Conservation (phyloP, 1,284 basidiomycete species). For the Trametes hirsuta region DNA sequence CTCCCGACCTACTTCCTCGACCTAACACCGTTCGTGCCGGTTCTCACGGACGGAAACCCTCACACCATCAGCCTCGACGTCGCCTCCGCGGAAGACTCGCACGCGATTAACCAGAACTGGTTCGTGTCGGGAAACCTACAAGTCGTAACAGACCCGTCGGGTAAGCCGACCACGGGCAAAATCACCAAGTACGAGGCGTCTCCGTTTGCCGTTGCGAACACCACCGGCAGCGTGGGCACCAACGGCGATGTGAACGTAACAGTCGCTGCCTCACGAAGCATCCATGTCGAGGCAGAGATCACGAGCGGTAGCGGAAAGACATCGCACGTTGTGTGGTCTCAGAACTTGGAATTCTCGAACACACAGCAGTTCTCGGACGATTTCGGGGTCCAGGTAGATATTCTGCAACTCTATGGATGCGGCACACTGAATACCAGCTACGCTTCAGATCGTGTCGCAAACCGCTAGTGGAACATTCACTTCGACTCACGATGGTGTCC, state of each 20-base stretch:
- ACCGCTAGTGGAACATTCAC: constrained; percentile 54
- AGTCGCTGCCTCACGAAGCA: constrained; percentile 54
- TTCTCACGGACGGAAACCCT: constrained; percentile 67
- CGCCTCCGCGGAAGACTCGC: constrained; percentile 68
- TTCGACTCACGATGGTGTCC: constrained; percentile 64
- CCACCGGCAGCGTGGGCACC: constrained; percentile 44
- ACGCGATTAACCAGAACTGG: constrained; percentile 74
- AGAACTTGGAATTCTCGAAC: constrained; percentile 57
- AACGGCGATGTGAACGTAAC: constrained; percentile 56
- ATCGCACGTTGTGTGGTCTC: constrained; percentile 57
- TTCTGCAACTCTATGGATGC: not conserved
- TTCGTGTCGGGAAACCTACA: constrained; percentile 75
- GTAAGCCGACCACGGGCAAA: constrained; percentile 64
- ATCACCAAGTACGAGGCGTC: constrained; percentile 61
- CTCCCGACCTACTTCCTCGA: constrained; percentile 81
- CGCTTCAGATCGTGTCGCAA: constrained; percentile 62
- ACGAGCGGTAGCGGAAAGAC: constrained; percentile 57
- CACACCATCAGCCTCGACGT: constrained; percentile 76
- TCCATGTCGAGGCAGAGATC: constrained; percentile 60
- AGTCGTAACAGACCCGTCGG: constrained; percentile 66
- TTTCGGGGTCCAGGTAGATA: constrained; percentile 49
- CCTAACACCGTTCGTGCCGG: constrained; percentile 76
- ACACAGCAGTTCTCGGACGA: constrained; percentile 56
- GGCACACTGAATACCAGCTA: not conserved
- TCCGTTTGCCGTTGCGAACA: constrained; percentile 56